phyloP scores from a whole-genome alignment of 768 basidiomycete genomes.

The Podaxis carcinomalis region DNA sequence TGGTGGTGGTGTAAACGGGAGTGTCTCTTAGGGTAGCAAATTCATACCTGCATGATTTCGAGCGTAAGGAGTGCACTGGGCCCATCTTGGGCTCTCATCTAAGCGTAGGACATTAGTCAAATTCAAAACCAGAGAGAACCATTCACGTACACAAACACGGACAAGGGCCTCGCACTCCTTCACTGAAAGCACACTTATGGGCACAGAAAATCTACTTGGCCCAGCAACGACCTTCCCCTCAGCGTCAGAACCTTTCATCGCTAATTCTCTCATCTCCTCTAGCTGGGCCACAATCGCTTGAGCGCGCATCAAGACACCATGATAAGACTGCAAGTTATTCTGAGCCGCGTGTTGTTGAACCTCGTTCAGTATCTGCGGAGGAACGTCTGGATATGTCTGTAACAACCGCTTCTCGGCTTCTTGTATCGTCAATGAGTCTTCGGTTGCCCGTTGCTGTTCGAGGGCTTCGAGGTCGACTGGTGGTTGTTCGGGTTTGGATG shows the following conservation, averaged over 20 bases:
- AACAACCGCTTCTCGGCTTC: background rate
- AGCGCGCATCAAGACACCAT: slow-evolving; percentile 30
- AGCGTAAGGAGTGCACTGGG: slow-evolving; percentile 46
- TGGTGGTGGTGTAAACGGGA: slow-evolving; percentile 17
- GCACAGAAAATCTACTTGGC: slow-evolving; percentile 20
- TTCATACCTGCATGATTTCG: slow-evolving; percentile 48
- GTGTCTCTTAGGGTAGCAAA: background rate
- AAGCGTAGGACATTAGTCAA: slow-evolving; percentile 6
- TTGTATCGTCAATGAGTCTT: slow-evolving; percentile 7
- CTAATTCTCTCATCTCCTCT: slow-evolving; percentile 21
- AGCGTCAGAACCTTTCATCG: slow-evolving; percentile 8
- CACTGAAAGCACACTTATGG: slow-evolving; percentile 42
- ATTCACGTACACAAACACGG: slow-evolving; percentile 40
- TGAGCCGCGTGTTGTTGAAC: slow-evolving; percentile 4
- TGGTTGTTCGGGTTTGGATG: slow-evolving; percentile 6
- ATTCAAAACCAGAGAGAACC: background rate
- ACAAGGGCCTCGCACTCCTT: slow-evolving; percentile 55
- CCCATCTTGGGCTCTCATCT: slow-evolving; percentile 47
- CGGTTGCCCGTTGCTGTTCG: background rate
- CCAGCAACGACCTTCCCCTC: slow-evolving; percentile 12
- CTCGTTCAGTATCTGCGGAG: slow-evolving; percentile 1
- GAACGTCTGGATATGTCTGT: slow-evolving; percentile 1
- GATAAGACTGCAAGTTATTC: slow-evolving; percentile 21
- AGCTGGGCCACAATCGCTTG: slow-evolving; percentile 30
- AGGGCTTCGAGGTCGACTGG: slow-evolving; percentile 6